Evolutionary conservation across 305 asterid genomes (phyloP), one percentile per base, ranked within the genome.

Genomic region (Rubia tinctorum): DNA sequence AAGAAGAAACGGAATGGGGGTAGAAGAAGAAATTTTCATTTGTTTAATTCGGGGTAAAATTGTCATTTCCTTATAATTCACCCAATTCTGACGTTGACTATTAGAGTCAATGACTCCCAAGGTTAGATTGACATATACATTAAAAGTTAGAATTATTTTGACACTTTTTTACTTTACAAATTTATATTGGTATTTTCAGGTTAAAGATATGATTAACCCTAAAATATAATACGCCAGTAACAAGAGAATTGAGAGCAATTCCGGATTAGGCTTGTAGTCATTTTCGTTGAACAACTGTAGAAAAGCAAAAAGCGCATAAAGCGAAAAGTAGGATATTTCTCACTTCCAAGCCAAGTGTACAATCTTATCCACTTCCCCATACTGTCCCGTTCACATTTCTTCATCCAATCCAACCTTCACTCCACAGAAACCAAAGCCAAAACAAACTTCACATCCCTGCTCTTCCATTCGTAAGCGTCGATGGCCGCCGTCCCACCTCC

Each of bases 261-360:
- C 53, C 61, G 15, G 10, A 55, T n/a, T 8, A 6, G 60, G 23
- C 60, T 1, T 30, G 69, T 7, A 64, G 75, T 76, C 83, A 77
- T 77, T 83, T 12, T 80, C 82, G 14, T 8, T 53, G 37, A 71
- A 63, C 68, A 11, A 20, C 43, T 37, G 11, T 18, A 72, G 71
- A 12, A 59, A 59, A 59, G 66, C 66, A 34, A 58, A 58, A 75
- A 74, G 76, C 40, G 64, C 60, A 49, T 40, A 56, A 55, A 20
- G 23, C 59, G 34, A 45, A 22, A 42, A 30, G 14, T 1, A 30
- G 14, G 8, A 72, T 3, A 8, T 14, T 66, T 17, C 3, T 66
- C 23, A 7, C 61, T 30, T 78, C 88, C 88, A 84, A 86, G 79
- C 88, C 88, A 84, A 86, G 84, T 68, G 53, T 3, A 55, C 79